These are phyloP conservation scores for Starmerella scarabaei DNA, from an alignment of 805 yeast species.

Conservation along the genomic window DNA sequence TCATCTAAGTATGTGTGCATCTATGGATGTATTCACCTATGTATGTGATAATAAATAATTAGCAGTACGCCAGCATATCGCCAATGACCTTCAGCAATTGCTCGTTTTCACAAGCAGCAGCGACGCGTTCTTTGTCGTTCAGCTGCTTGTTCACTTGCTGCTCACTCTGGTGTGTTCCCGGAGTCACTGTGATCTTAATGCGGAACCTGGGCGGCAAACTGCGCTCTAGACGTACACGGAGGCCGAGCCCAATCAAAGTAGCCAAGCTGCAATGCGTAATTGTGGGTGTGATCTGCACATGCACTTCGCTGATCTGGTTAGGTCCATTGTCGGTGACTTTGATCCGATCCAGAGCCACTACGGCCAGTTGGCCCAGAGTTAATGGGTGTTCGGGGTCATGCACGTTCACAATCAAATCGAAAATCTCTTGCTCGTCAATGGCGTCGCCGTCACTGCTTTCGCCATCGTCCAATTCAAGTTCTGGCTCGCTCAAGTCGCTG, in stretches of 20 bases:
- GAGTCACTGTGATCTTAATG: conserved; percentile 63
- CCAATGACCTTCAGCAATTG: conserved; percentile 82
- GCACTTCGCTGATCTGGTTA: conserved; percentile 54
- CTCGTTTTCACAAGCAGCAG: conserved; percentile 96
- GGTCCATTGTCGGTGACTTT: conserved; percentile 45
- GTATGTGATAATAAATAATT: not conserved
- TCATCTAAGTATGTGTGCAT: no score
- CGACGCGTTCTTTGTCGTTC: conserved; percentile 93
- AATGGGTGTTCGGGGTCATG: conserved; percentile 98
- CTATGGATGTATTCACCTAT: no score
- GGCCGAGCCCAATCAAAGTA: conserved; percentile 88
- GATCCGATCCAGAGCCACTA: conserved; percentile 76
- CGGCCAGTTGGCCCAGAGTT: conserved; percentile 86
- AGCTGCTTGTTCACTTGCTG: conserved; percentile 91
- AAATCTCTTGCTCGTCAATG: conserved; percentile 81
- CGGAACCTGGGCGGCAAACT: conserved; percentile 76
- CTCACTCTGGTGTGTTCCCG: conserved; percentile 93
- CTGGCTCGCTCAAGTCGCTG: conserved; percentile 17
- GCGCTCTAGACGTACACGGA: conserved; percentile 80
- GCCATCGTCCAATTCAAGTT: conserved; percentile 16
- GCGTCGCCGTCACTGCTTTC: conserved; percentile 34
- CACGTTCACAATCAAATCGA: conserved; percentile 69
- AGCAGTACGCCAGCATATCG: conserved; percentile 78
- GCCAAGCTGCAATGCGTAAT: conserved; percentile 96
- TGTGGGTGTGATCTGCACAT: conserved; percentile 86